Base-by-base conservation (phyloP, 345 rosid genomes). In the Euphorbia tirucalli region DNA sequence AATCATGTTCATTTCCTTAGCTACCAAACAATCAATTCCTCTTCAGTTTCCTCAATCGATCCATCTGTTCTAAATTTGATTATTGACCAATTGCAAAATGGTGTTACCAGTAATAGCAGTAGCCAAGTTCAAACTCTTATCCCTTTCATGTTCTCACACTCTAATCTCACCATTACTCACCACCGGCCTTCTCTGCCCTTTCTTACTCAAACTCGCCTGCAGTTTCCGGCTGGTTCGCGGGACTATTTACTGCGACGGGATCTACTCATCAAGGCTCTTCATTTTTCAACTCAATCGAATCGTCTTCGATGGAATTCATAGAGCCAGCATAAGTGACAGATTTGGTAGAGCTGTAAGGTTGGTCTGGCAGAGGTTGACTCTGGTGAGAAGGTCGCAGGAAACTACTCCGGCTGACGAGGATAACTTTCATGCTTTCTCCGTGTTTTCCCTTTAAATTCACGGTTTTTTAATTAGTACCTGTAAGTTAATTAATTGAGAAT, bases 401-500 rank as follows among this genome's bases (percentile, higher is more conserved):
- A 11, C 27, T 18, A 25, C 54, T 1, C 69, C 50, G 39, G 69
- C 77, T 0, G 80, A 80, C 2, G 76, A 77, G 46, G 78, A 80
- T n/a, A 73, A 54, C 66, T 80, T 83, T 62, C 80, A 66, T 67
- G 71, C 80, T 19, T 76, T 83, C 69, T 69, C 80, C 28, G 37
- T 83, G 61, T 62, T 80, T 3, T 70, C 83, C 0, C 86, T 83
- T n/a, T 83, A 41, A 61, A 35, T n/a, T n/a, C n/a, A n/a, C n/a
- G n/a, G n/a, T n/a, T n/a, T n/a, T n/a, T n/a, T n/a, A n/a, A n/a
- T n/a, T n/a, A n/a, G n/a, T n/a, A n/a, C n/a, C n/a, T n/a, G n/a
- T n/a, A n/a, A n/a, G n/a, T n/a, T n/a, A n/a, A n/a, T n/a, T n/a
- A n/a, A n/a, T n/a, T n/a, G n/a, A n/a, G n/a, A n/a, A n/a, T n/a